Evolutionary conservation across 306 rosid species (phyloP).

Genomic region (Morella rubra): DNA sequence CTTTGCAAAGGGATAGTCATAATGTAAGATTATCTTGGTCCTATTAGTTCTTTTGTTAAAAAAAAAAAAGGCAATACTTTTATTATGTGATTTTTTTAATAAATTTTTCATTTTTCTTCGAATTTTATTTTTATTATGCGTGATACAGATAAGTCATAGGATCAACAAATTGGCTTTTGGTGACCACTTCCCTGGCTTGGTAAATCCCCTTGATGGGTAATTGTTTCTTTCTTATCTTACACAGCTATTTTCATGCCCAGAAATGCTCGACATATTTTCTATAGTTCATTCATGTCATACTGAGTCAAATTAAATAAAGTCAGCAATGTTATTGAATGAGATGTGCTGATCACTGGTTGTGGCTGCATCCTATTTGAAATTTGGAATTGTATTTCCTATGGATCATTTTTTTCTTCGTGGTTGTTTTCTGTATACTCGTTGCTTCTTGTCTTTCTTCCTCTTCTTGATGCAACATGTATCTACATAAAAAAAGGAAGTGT

Average conservation of each 20-base stretch:
- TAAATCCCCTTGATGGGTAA: slow-evolving; percentile 97
- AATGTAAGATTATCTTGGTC: slow-evolving; percentile 56
- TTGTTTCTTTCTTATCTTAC: slow-evolving; percentile 32
- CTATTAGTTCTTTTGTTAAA: slow-evolving; percentile 13
- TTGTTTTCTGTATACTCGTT: background rate
- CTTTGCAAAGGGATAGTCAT: slow-evolving; percentile 46
- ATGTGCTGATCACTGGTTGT: background rate
- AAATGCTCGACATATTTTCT: background rate
- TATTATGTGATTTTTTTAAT: slow-evolving; percentile 1
- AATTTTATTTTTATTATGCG: slow-evolving; percentile 27
- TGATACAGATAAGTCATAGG: slow-evolving; percentile 81
- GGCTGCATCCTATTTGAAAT: background rate
- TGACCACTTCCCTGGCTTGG: slow-evolving; percentile 65
- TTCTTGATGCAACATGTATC: background rate
- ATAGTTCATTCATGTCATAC: background rate
- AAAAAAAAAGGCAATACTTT: background rate
- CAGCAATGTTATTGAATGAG: background rate
- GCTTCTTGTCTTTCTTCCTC: background rate
- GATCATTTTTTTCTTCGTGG: background rate
- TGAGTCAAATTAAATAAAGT: background rate
- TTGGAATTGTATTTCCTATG: background rate
- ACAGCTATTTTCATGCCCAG: slow-evolving; percentile 9
- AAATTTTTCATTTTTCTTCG: slow-evolving; percentile 11
- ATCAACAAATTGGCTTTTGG: slow-evolving; percentile 86
- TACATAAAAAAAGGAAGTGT: background rate